Evolutionary conservation across 2,329 filamentous ascomycete species (phyloP).

Genomic region (Herpotrichia juniperi): DNA sequence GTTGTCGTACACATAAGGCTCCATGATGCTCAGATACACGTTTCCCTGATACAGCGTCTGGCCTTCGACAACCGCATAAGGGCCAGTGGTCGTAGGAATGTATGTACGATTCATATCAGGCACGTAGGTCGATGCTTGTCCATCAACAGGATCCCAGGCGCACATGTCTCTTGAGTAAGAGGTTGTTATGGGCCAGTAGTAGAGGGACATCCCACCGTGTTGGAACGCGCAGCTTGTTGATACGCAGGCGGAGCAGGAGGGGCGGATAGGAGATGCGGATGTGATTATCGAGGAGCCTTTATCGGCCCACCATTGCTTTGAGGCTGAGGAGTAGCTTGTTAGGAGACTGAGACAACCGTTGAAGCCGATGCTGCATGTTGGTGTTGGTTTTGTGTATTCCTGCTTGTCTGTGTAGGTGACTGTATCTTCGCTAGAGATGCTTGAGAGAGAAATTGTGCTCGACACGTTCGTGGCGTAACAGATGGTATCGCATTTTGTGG

Average conservation of each 20-base stretch:
- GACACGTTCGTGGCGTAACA: conserved; percentile 19
- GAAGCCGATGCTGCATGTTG: conserved; percentile 20
- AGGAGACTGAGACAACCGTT: conserved; percentile 16
- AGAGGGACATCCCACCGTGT: conserved; percentile 17
- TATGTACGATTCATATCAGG: conserved; percentile 20
- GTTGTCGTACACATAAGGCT: conserved; percentile 18
- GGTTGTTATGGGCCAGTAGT: conserved; percentile 20
- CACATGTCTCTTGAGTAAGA: conserved; percentile 20
- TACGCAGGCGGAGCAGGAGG: conserved; percentile 20
- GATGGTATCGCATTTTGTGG: conserved; percentile 18
- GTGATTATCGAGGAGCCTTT: background rate
- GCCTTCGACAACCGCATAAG: conserved; percentile 20
- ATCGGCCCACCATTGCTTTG: conserved; percentile 6
- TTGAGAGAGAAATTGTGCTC: conserved; percentile 9
- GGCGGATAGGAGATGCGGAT: conserved; percentile 2
- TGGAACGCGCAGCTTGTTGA: conserved; percentile 20
- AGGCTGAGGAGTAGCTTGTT: conserved; percentile 15
- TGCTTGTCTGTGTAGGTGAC: background rate
- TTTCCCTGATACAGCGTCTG: conserved; percentile 24
- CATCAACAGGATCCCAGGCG: conserved; percentile 12
- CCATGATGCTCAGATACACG: conserved; percentile 19
- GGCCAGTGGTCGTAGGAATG: conserved; percentile 18
- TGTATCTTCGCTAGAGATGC: background rate
- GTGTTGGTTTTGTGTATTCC: conserved; percentile 10
- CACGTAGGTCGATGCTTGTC: conserved; percentile 6